phyloP scores from a whole-genome alignment of 1,284 basidiomycete species.

The Pseudozyma tsukubaensis region DNA sequence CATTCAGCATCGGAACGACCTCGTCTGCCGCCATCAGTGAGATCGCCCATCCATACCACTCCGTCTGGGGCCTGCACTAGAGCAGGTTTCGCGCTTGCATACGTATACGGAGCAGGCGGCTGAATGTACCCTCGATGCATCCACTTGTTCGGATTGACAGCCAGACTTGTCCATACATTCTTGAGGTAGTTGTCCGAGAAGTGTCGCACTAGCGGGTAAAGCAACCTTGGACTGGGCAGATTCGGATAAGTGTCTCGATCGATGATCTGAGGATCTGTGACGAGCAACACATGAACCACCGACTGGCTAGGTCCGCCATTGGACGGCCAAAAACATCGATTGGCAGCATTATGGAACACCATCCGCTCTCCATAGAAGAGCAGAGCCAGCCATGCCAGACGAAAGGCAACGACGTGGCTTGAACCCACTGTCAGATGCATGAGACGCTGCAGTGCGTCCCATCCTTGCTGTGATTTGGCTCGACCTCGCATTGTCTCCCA shows the following conservation, averaged over 20 bases:
- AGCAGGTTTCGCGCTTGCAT: not conserved
- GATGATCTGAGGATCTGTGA: constrained; percentile 52
- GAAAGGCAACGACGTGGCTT: constrained; percentile 25
- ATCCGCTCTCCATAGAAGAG: constrained; percentile 42
- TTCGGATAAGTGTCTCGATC: constrained; percentile 42
- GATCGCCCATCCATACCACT: constrained; percentile 55
- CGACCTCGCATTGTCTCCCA: constrained; percentile 16
- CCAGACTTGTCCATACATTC: constrained; percentile 42
- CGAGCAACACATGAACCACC: constrained; percentile 34
- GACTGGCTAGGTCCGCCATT: constrained; percentile 6
- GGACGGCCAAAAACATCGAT: constrained; percentile 36
- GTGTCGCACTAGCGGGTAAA: constrained; percentile 35
- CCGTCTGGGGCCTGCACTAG: constrained; percentile 40
- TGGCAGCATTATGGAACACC: constrained; percentile 39
- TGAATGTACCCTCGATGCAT: constrained; percentile 19
- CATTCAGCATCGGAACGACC: constrained; percentile 21
- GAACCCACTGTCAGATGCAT: constrained; percentile 19
- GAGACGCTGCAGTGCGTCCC: constrained; percentile 13
- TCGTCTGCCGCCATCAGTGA: constrained; percentile 51
- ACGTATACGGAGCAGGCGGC: constrained; percentile 9
- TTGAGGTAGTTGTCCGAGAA: constrained; percentile 53
- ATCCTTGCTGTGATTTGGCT: constrained; percentile 2
- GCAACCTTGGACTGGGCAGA: constrained; percentile 17
- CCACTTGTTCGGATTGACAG: constrained; percentile 47
- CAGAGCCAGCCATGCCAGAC: constrained; percentile 34